Evolutionary conservation across 1,139 yeast genomes (phyloP), one percentile per base, ranked within the genome.

Genomic region (Yamadazyma aaseri): DNA sequence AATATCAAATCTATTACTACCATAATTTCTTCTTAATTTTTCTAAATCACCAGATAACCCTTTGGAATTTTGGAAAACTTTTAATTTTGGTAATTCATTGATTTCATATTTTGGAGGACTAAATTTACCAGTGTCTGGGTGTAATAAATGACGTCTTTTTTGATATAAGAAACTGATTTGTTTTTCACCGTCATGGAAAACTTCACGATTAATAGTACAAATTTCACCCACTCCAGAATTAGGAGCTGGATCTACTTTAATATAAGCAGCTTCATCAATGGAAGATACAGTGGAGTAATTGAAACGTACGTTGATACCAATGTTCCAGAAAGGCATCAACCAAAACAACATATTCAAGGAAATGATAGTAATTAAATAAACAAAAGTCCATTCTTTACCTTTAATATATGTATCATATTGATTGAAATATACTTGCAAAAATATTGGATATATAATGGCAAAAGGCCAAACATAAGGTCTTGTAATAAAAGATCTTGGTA

Each of bases 271-370:
- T 36, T 77, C 77, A 17, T 62, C 63, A 32, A 87, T 64, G 34
- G 66, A 51, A 17, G 60, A 46, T n/a, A 81, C 82, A 30, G 55
- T 49, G 22, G 58, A 45, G 52, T 84, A 86, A 53, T 87, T 85
- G 64, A 92, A 89, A n/a, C 59, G 59, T 23, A 86, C 75, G 43
- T 79, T 76, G 41, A 92, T 64, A 36, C 77, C 73, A 38, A 89
- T 76, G 55, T 82, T 87, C 99, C 99, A 92, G 54, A 85, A 85
- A n/a, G 98, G 97, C 79, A 89, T 78, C 57, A 92, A 75, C 83
- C 92, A 76, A 38, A 92, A 65, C 56, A 92, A 67, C 39, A 81
- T 65, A 55, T 92, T 94, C 37, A 84, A 42, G 6, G 96, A 79
- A 20, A 83, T 60, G 36, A 90, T 71, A 6, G 87, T 60, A 39